Evolutionary conservation across 805 yeast species (phyloP), one percentile per base, ranked within the genome.

Genomic region (Cephaloascus albidus): DNA sequence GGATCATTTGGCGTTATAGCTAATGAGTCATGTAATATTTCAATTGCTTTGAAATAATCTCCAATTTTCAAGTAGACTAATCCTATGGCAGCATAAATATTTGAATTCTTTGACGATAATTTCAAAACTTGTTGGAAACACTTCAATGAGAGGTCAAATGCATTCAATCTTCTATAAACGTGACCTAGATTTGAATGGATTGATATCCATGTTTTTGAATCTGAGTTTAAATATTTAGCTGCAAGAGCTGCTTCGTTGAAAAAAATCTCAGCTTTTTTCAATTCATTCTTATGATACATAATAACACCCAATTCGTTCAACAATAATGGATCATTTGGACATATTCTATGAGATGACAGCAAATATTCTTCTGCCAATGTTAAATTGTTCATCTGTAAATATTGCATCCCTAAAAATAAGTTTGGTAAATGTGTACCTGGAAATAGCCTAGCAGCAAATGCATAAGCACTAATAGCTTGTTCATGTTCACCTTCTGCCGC

Each of bases 401-500:
- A 90, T 63, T 93, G 97, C 96, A 93, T 93, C 1, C 98, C 99
- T 32, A 93, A 66, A 51, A 85, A 90, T 43, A 93, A 62, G 51
- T 84, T 78, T 2, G 98, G 97, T 36, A 89, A 61, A 56, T 93
- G 97, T 3, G 89, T 81, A 1, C 95, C 95, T 0, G 89, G 88
- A 52, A 93, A 93, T 34, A 89, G 70, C 44, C 96, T 67, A 1
- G 96, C 87, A 0, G 97, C 97, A 10, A 95, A 89, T 2, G 97
- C 89, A 59, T 89, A 93, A 0, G 97, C 97, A 41, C 96, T 83
- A 18, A 93, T 83, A 1, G 97, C 97, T 59, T 93, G 97, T 57
- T 93, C 99, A 57, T 93, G 97, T 59, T 93, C 99, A n/a, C 96
- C 95, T 57, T 93, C 98, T 3, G 85, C 81, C 0, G 96, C 96